Evolutionary conservation across 176 grass and related monocot genomes (phyloP), one percentile per base, ranked within the genome.

Genomic region (Juncus inflexus): DNA sequence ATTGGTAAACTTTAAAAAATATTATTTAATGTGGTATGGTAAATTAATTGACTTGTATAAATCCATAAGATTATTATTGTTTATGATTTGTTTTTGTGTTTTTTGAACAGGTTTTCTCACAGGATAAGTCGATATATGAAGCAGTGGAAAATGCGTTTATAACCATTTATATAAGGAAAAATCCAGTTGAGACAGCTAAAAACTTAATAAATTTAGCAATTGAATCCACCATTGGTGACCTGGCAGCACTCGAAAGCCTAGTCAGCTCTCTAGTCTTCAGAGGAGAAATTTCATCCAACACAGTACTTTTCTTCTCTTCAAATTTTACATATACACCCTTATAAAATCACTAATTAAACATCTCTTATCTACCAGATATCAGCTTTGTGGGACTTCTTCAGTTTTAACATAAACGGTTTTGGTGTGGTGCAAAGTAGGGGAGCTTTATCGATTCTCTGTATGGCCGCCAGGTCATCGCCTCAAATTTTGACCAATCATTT

Each of bases 41-140:
- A 28, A n/a, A n/a, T n/a, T n/a, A n/a, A 28, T 67, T 78, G 14
- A 14, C 60, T 35, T 2, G 12, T 2, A 54, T 54, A 62, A 66
- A 42, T 28, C 19, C 19, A 28, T 28, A 28, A 28, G 19, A 28
- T 28, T 59, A 50, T 77, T 51, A 16, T 38, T 82, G 45, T 15
- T 64, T 76, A 60, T 73, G 42, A 3, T 68, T 62, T 78, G 6
- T 52, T 68, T 61, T 41, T 42, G 14, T 9, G 47, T 42, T 41
- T 74, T 62, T 65, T 62, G 52, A 58, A 54, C 79, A 96, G 91
- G 82, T 96, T 55, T 96, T 96, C 76, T 96, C 92, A 64, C 92
- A 89, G 74, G 92, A 96, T 60, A 96, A 96, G 50, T 88, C 92
- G 39, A 96, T 96, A 74, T 89, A 89, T 77, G 87, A 97, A 81